Evolutionary conservation across 2,329 filamentous ascomycete genomes (phyloP).

Genomic region (Penicillium capsulatum): DNA sequence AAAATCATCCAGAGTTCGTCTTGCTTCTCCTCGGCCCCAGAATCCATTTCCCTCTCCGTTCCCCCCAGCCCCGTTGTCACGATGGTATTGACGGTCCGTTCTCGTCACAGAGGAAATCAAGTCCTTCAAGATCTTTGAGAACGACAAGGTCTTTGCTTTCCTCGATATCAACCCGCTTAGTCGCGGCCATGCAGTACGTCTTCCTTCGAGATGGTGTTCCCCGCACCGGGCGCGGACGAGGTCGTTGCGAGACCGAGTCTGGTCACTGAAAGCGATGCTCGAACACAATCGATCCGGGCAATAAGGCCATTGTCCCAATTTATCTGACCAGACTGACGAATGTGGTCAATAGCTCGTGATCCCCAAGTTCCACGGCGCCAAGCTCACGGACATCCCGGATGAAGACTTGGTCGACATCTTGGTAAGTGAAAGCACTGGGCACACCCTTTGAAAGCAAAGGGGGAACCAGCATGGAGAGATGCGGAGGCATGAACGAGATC

Average conservation of each 20-base stretch:
- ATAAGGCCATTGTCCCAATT: too few relatives aligned
- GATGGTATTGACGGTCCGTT: constrained; percentile 3
- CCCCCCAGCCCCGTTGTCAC: background rate
- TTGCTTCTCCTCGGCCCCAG: background rate
- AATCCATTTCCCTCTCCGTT: background rate
- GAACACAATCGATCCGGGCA: background rate
- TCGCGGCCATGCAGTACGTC: constrained; percentile 77
- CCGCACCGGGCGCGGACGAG: constrained; percentile 12
- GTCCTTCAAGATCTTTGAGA: constrained; percentile 93
- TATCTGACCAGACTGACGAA: background rate
- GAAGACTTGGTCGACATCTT: constrained; percentile 78
- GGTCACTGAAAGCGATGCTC: background rate
- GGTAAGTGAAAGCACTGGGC: constrained; percentile 44
- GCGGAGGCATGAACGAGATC: too few relatives aligned
- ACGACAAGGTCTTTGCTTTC: constrained; percentile 87
- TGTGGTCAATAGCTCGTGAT: constrained; percentile 70
- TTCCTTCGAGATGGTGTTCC: constrained; percentile 9
- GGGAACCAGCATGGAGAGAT: background rate
- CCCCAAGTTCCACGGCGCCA: constrained; percentile 88
- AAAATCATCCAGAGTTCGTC: constrained; percentile 85
- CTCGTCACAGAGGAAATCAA: constrained; percentile 75
- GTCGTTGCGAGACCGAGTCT: background rate
- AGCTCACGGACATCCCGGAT: constrained; percentile 89
- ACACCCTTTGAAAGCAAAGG: background rate
- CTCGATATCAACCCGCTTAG: constrained; percentile 91